Conservation (phyloP, 345 rosid genomes). For the Eucalyptus globulus region DNA sequence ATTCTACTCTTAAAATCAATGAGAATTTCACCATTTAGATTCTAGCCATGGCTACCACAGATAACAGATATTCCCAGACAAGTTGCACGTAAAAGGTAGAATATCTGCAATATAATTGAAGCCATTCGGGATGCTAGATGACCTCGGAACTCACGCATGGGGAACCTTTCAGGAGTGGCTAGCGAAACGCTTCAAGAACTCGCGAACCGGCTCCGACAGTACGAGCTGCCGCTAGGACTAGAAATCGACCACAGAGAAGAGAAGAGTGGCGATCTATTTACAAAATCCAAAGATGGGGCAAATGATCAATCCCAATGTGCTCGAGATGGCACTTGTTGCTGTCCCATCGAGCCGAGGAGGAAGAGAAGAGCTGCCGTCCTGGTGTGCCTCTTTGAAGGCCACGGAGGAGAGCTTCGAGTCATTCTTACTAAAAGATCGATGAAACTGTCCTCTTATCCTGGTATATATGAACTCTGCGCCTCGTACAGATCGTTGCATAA, state of each 20-base stretch:
- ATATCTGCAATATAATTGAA: not conserved
- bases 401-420: constrained; percentile 17
- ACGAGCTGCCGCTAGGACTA: not conserved
- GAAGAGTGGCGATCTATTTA: not conserved
- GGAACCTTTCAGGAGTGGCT: not conserved
- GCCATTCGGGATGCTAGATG: not conserved
- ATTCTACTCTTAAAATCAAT: not conserved
- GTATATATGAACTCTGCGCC: not conserved
- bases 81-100: not conserved
- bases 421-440: constrained; percentile 31
- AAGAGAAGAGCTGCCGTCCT: constrained; percentile 23
- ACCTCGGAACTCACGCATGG: not conserved
- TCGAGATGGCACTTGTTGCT: not conserved
- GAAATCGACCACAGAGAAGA: not conserved
- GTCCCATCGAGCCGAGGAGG: not conserved
- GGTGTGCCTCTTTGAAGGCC: constrained; percentile 25
- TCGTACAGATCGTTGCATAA: not conserved
- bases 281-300: not conserved
- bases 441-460: constrained; percentile 24
- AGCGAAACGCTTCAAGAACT: not conserved
- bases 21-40: not conserved
- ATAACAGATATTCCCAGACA: not conserved
- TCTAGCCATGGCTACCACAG: not conserved
- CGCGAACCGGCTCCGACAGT: not conserved
- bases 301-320: not conserved